Evolutionary conservation across 352 stramenopile genomes (phyloP).

Genomic region (Elongisporangium undulatum): DNA sequence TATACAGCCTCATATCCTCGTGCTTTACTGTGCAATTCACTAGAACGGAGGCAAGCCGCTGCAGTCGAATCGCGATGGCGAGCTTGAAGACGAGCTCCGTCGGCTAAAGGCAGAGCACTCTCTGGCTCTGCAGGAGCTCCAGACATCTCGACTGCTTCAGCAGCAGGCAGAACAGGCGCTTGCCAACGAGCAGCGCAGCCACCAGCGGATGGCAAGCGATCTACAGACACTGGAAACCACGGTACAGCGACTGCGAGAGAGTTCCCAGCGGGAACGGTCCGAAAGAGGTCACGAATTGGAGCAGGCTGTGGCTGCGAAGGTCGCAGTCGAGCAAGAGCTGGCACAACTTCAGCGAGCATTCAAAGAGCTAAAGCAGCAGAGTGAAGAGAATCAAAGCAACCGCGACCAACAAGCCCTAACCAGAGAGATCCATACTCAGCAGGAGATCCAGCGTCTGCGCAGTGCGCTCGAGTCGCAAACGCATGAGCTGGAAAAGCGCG

Average conservation of each 20-base stretch:
- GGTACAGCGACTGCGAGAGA: not conserved
- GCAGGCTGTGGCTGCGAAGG: not conserved
- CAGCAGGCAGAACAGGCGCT: not conserved
- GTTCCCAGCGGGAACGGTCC: not conserved
- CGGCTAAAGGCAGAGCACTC: constrained; percentile 40
- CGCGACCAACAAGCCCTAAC: not conserved
- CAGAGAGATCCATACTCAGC: not conserved
- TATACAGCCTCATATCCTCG: no score
- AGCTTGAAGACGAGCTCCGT: constrained; percentile 62
- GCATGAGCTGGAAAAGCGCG: constrained; percentile 1
- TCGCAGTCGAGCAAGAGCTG: not conserved
- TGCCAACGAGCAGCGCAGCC: not conserved
- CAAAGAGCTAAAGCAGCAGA: constrained; percentile 50
- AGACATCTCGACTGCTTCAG: constrained; percentile 14
- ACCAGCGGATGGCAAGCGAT: not conserved
- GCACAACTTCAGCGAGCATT: not conserved
- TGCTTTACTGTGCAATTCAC: no score
- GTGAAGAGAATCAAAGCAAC: constrained; percentile 16
- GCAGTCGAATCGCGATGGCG: constrained; percentile 34
- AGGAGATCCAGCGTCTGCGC: not conserved
- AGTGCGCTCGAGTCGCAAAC: not conserved
- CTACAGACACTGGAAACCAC: not conserved
- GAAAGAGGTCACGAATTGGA: not conserved
- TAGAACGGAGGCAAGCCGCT: constrained; percentile 15
- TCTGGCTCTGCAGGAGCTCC: constrained; percentile 23